Base-by-base conservation (phyloP, 495 filamentous ascomycete genomes). In the Neurospora africana region DNA sequence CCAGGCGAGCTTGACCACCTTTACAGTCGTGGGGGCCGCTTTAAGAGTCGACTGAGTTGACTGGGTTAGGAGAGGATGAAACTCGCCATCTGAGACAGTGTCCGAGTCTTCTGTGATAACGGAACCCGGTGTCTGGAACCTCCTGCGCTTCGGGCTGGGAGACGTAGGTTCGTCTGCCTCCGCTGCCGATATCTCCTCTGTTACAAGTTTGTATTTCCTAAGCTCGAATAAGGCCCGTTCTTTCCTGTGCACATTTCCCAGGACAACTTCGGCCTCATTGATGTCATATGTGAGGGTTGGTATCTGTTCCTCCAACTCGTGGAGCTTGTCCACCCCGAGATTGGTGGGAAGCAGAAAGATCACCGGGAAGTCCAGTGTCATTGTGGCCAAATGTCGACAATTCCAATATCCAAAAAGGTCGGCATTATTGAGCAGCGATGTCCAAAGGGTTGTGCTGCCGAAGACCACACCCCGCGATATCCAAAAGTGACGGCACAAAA, bases 191-290 rank as follows among this genome's bases (percentile, higher is more conserved):
- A 90, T 84, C 75, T 93, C 89, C 82, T 91, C 85, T 78, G 91
- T 74, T 88, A 58, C 27, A 84, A 91, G 61, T 84, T 77, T 82
- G 30, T 74, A 86, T 41, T 87, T 86, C 58, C 93, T 86, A 43
- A 98, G 82, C 81, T 98, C 95, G 71, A 95, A 87, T 13, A 86
- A 84, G 1, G 91, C 93, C 11, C 95, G 88, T 75, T 88, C 86
- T 70, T 88, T 88, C 68, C 88, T 89, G 1, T 81, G 82, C 36
- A 97, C 84, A 70, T 88, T 91, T 0, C 90, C 93, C 27, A 99
- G 81, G 5, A 98, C 78, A 2, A 98, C 72, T 11, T 84, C 84
- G 8, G 94, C 93, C 77, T 97, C 91, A 4, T 83, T 81, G 69
- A 90, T 82, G 76, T 94, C 89, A 70, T 90, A 90, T 0, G 93